Base-by-base conservation (phyloP, 306 rosid genomes). In the Sindora glabra region DNA sequence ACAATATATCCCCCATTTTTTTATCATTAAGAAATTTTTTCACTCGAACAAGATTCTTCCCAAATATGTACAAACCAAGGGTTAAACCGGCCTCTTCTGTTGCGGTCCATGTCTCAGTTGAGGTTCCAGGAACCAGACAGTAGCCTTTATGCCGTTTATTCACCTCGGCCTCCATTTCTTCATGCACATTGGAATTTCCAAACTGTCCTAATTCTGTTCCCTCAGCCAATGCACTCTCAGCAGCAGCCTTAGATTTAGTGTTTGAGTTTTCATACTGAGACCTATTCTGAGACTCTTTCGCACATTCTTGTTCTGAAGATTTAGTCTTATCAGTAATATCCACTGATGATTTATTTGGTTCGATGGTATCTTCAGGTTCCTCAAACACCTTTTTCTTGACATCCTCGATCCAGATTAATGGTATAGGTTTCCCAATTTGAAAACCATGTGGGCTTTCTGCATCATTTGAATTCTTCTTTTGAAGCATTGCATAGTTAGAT, bases 41-140 rank as follows among this genome's bases (percentile, higher is more conserved):
- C 79, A 92, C 94, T 66, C 67, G 86, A 62, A 68, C 76, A 42
- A 92, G 86, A 77, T 86, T 80, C 82, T 88, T 92, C 56, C 94
- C 95, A 57, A 88, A 88, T 68, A 92, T 77, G 70, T 86, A 88
- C 68, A 92, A 69, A 38, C 94, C 88, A 38, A 92, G 96, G 71
- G 81, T 74, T 56, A 92, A 81, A 74, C 89, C 45, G 26, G 76
- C 78, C 75, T 77, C 83, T 75, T 92, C 96, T 33, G 57, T 67
- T 59, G 74, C 84, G 78, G 59, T 81, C 96, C 88, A 88, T 47
- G 61, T 25, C 34, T 61, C 80, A 59, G 68, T 67, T 17, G 55
- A 74, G 61, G 82, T 67, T 46, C 83, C 94, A 6, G 96, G 96
- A 72, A 88, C 92, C 11, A 74, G 75, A 54, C 37, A 17, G 27